A percentile compares a stretch with the other conserved stretches of the same genome.
These are phyloP conservation scores for Myxozyma neglecta DNA, from an alignment of 805 yeast species.

Conservation along the genomic window DNA sequence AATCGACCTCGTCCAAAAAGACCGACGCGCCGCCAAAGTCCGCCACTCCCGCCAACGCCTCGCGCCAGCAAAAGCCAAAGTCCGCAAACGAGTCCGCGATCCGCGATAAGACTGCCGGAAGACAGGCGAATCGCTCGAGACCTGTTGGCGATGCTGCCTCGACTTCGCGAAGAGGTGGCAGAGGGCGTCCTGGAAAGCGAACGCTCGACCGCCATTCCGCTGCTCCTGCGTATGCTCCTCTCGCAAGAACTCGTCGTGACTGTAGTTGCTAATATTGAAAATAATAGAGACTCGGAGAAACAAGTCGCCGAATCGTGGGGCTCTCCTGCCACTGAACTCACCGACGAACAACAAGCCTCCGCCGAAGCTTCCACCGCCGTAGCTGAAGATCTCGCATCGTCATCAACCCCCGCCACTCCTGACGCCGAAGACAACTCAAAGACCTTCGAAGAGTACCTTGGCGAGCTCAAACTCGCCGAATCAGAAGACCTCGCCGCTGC, in stretches of 20 bases:
- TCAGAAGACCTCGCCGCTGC: conserved; percentile 31
- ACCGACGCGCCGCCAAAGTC: conserved; percentile 76
- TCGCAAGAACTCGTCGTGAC: neutral
- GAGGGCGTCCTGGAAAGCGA: conserved; percentile 13
- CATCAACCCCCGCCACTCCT: conserved; percentile 40
- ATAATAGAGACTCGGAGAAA: conserved; percentile 73
- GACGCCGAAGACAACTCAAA: conserved; percentile 49
- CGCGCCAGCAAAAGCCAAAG: conserved; percentile 64
- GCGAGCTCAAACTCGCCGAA: conserved; percentile 45
- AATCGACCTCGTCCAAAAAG: conserved; percentile 77
- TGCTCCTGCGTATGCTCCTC: conserved; percentile 21
- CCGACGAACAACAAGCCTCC: conserved; percentile 61
- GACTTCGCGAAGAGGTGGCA: conserved; percentile 29
- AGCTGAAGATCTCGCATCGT: conserved; percentile 41
- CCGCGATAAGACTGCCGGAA: conserved; percentile 66
- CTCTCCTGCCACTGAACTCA: conserved; percentile 49
- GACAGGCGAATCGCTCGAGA: conserved; percentile 43
- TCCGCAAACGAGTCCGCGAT: conserved; percentile 83
- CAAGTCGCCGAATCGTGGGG: conserved; percentile 88
- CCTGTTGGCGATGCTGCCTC: conserved; percentile 24
- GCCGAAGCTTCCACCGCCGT: conserved; percentile 49
- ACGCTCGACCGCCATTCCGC: conserved; percentile 71
- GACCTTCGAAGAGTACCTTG: conserved; percentile 85
- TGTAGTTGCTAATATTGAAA: too few species aligned
- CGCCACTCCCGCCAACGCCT: conserved; percentile 53